Base-by-base conservation (phyloP, 2,329 filamentous ascomycete species). In the Scleromitrula shiraiana region DNA sequence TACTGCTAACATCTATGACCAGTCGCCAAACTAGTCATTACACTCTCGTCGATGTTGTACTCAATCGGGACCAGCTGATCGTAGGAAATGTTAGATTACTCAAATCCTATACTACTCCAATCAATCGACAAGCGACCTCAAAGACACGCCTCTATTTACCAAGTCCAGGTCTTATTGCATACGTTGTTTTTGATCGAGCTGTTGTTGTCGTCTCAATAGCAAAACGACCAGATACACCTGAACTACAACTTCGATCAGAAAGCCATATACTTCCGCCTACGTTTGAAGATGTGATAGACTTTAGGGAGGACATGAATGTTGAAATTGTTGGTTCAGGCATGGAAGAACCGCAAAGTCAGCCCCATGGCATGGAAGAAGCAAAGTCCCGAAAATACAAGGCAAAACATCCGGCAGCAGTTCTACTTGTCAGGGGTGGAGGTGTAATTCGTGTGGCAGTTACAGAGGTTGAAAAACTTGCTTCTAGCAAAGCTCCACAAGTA, bases 231-330 rank as follows among this genome's bases (percentile, higher is more conserved):
- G 80, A 87, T 36, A 83, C 82, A 2, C 86, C 88, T 7, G 85
- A 89, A 42, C 78, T 80, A 2, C 89, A 95, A 62, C 72, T 94
- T 3, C 76, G 85, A 53, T 70, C 77, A 47, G 82, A 86, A 46
- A 82, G 75, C 30, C 76, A 83, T 57, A 70, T 77, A 10, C 63
- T 82, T 19, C 77, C 80, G 1, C 68, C 82, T 15, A 76, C 80
- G 0, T 96, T 90, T 57, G 89, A 97, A 64, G 93, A 98, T 64
- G 81, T 86, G 2, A 74, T 98, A 29, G 85, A 90, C 58, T 82
- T 98, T 50, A 80, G 83, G 22, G 73, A 76, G 52, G 78, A 82
- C 46, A 71, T 77, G 23, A 71, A 78, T 14, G 70, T 83, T 22
- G 80, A 84, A 58, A 76, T 84, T 49, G 68, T 83, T 14, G 78